Evolutionary conservation across 2,329 filamentous ascomycete genomes (phyloP).

Genomic region (Grosmannia penicillata): DNA sequence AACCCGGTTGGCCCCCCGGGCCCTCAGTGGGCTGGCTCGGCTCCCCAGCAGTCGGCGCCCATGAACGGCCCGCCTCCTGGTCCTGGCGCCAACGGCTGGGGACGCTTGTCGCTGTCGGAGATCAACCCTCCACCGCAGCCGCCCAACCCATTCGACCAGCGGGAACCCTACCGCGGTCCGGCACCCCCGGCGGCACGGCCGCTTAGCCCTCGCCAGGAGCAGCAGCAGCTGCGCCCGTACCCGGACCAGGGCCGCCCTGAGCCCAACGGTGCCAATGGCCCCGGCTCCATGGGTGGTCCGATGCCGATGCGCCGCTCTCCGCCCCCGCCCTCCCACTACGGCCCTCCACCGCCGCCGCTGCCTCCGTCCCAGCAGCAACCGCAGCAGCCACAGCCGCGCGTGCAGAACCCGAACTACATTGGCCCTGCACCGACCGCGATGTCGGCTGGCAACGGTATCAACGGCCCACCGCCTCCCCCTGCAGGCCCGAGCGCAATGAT

Average conservation of each 20-base stretch:
- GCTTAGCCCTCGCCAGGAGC: conserved; percentile 62
- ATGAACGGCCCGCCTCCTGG: conserved; percentile 36
- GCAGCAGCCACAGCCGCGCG: conserved; percentile 31
- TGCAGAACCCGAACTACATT: conserved; percentile 44
- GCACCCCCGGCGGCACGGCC: conserved; percentile 48
- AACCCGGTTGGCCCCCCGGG: conserved; percentile 72
- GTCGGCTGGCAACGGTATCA: conserved; percentile 22
- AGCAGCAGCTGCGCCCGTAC: conserved; percentile 53
- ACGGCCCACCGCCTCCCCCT: conserved; percentile 32
- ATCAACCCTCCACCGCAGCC: conserved; percentile 64
- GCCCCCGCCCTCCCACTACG: conserved; percentile 37
- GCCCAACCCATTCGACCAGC: conserved; percentile 69
- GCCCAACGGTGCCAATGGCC: conserved; percentile 12
- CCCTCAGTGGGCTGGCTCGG: conserved; percentile 74
- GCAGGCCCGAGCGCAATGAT: conserved; percentile 37
- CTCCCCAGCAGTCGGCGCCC: conserved; percentile 30
- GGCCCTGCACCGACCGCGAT: conserved; percentile 34
- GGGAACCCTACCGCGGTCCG: conserved; percentile 51
- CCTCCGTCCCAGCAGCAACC: conserved; percentile 25
- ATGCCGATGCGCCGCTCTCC: conserved; percentile 35
- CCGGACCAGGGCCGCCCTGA: conserved; percentile 45
- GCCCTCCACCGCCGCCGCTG: conserved; percentile 34
- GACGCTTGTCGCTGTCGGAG: conserved; percentile 63
- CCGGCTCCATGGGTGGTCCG: conserved; percentile 47
- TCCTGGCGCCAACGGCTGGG: conserved; percentile 40